A percentile compares a stretch with the other conserved stretches of the same genome.
Conservation (phyloP, 495 filamentous ascomycete species). For the Parathielavia appendiculata region DNA sequence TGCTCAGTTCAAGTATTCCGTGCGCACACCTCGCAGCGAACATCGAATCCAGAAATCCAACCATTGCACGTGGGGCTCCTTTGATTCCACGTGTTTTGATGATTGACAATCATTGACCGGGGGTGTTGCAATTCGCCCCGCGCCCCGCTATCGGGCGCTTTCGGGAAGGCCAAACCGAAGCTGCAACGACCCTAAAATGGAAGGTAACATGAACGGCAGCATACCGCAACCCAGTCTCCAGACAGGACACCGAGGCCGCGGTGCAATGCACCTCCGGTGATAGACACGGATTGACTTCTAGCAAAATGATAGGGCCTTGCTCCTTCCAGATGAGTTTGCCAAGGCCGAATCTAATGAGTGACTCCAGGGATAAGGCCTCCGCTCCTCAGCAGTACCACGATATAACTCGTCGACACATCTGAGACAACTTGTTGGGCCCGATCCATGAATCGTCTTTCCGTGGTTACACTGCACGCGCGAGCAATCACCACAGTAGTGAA, state of each 20-base stretch:
- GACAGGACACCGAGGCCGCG: not conserved
- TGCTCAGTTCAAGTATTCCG: too few relatives aligned
- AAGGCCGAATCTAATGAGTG: too few relatives aligned
- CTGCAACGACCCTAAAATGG: not conserved
- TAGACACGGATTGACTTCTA: not conserved
- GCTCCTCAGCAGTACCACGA: too few relatives aligned
- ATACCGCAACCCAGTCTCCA: not conserved
- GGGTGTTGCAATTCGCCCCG: slow-evolving; percentile 3
- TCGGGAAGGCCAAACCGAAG: not conserved
- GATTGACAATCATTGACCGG: not conserved
- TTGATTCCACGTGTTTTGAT: slow-evolving; percentile 2
- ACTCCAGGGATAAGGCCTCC: too few relatives aligned
- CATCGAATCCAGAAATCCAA: not conserved
- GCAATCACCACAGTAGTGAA: not conserved
- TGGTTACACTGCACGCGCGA: slow-evolving; percentile 5
- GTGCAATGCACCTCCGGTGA: not conserved
- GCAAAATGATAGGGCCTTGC: not conserved
- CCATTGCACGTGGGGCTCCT: slow-evolving; percentile 1
- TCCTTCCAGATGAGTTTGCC: not conserved
- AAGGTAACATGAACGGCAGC: slow-evolving; percentile 5
- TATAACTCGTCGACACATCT: not conserved
- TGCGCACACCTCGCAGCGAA: too few relatives aligned
- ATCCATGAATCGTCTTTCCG: not conserved
- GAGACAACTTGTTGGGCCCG: not conserved
- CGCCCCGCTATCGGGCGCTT: not conserved